phyloP scores from a whole-genome alignment of 768 basidiomycete species.

The Boletus reticulatus region DNA sequence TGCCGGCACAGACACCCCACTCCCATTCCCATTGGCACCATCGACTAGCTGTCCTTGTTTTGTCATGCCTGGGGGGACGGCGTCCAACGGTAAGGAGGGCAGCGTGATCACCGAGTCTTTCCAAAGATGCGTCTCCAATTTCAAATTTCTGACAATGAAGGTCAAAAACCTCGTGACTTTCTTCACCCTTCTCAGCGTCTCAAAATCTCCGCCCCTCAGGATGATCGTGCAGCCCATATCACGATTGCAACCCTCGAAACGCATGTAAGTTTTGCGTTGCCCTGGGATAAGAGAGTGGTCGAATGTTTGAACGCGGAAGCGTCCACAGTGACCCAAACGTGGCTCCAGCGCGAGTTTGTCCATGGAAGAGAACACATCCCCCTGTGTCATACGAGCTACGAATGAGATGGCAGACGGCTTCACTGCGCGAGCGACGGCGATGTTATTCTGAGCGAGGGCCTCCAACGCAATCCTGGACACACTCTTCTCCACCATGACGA shows the following conservation, averaged over 20 bases:
- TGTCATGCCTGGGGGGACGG: conserved; percentile 47
- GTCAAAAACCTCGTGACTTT: conserved; percentile 89
- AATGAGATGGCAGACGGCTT: conserved; percentile 85
- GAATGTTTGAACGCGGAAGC: conserved; percentile 88
- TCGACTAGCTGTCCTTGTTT: conserved; percentile 26
- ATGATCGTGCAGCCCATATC: conserved; percentile 96
- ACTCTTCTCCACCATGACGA: conserved; percentile 88
- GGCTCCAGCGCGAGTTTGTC: conserved; percentile 91
- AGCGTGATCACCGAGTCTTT: conserved; percentile 81
- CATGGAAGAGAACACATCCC: conserved; percentile 93
- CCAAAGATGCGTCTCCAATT: conserved; percentile 93
- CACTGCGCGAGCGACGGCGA: conserved; percentile 87
- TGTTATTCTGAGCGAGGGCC: conserved; percentile 76
- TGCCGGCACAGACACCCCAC: conserved; percentile 11
- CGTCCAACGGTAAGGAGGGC: conserved; percentile 62
- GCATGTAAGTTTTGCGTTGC: conserved; percentile 92
- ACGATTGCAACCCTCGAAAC: conserved; percentile 92
- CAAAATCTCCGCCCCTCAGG: conserved; percentile 81
- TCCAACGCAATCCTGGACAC: conserved; percentile 91
- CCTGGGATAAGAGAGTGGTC: conserved; percentile 96
- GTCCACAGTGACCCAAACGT: conserved; percentile 81
- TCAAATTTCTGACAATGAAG: conserved; percentile 90
- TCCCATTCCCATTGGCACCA: conserved; percentile 23
- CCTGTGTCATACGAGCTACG: conserved; percentile 92
- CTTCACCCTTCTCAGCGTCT: conserved; percentile 82